Conservation (phyloP, 2,329 filamentous ascomycete species). For the Fusarium stilboides region DNA sequence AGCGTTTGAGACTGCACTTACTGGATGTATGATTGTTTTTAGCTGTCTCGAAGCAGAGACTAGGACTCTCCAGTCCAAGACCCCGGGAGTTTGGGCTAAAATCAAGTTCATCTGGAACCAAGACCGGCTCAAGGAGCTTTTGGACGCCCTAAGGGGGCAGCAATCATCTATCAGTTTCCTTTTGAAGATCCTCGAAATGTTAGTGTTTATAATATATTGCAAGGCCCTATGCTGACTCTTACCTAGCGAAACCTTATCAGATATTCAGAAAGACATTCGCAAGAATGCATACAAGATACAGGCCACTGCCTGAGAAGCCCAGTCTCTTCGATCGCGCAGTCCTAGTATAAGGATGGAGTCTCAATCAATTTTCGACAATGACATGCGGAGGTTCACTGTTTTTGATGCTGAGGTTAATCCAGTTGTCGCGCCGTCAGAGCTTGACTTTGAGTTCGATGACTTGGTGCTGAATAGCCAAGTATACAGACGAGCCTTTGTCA, state of each 20-base stretch:
- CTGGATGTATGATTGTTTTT: constrained; percentile 17
- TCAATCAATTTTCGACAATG: constrained; percentile 9
- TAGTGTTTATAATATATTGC: background rate
- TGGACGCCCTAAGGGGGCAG: background rate
- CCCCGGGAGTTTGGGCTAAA: background rate
- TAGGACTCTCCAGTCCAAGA: background rate
- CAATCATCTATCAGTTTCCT: constrained; percentile 7
- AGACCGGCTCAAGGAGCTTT: background rate
- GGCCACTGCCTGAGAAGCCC: background rate
- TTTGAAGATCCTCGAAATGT: background rate
- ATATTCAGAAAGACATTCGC: constrained; percentile 2
- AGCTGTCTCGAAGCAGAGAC: constrained; percentile 17
- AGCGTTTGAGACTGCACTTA: constrained; percentile 3
- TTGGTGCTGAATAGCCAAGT: constrained; percentile 7
- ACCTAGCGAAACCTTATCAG: background rate
- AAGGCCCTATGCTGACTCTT: too few relatives aligned
- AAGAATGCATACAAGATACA: background rate
- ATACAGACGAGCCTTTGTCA: constrained; percentile 4
- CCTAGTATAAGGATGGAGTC: constrained; percentile 1
- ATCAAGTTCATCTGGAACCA: constrained; percentile 25
- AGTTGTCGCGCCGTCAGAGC: constrained; percentile 9
- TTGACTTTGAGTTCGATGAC: constrained; percentile 12
- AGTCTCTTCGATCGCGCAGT: constrained; percentile 6
- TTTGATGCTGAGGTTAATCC: background rate
- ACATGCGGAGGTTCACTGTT: background rate